phyloP scores from a whole-genome alignment of 176 grass and related monocot genomes.

The Otatea glauca region DNA sequence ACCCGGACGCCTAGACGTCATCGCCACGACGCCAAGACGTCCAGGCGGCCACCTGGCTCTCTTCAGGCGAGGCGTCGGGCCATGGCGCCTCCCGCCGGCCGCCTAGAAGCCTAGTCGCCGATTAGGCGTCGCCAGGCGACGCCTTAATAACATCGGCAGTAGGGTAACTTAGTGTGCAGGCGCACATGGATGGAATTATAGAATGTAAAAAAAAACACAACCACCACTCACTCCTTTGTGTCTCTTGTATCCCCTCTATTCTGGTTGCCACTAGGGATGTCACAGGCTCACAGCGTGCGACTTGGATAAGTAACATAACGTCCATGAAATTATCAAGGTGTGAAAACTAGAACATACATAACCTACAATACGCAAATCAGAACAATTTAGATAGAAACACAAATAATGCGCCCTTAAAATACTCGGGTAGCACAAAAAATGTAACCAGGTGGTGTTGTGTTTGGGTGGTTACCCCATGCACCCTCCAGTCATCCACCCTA shows the following conservation, averaged over 20 bases:
- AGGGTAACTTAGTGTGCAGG: background rate
- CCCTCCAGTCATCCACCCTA: conserved; percentile 19
- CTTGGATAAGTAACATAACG: background rate
- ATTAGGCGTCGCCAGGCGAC: no score
- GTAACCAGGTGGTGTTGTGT: conserved; percentile 11
- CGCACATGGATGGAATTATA: background rate
- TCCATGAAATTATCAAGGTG: conserved; percentile 22
- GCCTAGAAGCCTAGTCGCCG: no score
- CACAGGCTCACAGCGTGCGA: background rate
- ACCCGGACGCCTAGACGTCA: no score
- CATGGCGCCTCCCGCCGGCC: no score
- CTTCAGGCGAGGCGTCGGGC: no score
- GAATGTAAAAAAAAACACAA: background rate
- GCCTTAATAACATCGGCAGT: no score
- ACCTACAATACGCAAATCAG: background rate
- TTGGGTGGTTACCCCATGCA: background rate
- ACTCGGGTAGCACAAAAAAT: background rate
- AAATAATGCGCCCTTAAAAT: background rate
- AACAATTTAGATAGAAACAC: conserved; percentile 9
- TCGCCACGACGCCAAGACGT: no score
- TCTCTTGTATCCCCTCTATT: conserved; percentile 17
- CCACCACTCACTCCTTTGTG: background rate
- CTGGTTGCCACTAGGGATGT: conserved; percentile 3
- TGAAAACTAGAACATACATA: conserved; percentile 17
- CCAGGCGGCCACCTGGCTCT: no score